Base-by-base conservation (phyloP, 1,284 basidiomycete genomes). In the Sporisorium reilianum region DNA sequence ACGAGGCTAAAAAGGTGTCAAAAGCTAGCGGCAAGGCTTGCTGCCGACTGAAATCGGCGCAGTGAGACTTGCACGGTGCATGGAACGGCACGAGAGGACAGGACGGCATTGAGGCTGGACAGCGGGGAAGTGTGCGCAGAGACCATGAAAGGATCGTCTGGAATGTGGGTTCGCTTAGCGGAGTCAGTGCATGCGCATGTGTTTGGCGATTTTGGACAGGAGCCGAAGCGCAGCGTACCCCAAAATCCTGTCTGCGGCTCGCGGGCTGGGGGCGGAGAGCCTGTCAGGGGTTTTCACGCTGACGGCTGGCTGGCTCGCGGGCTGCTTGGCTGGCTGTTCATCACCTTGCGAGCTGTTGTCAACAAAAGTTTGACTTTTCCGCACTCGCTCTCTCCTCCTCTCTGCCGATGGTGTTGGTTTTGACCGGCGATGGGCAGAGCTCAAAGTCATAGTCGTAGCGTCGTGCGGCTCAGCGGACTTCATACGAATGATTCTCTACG, bases 121-220 rank as follows among this genome's bases (percentile, higher is more conserved):
- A 16, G 12, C 14, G 18, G 23, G 23, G 42, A 25, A 45, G 22
- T 23, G 22, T 26, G 42, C 8, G 16, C 5, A 25, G 42, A 45
- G 23, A 16, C 18, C 26, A n/a, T 30, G n/a, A 30, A 36, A 26
- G 40, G 38, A 53, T 53, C 52, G 52, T 30, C 38, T 55, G 53
- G 53, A 55, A 55, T 55, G 53, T 30, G 30, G 28, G 28, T 30
- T 16, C 28, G 8, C n/a, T 48, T 12, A 41, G n/a, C 22, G 42
- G n/a, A 6, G 16, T 34, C 12, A 3, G 12, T 46, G 26, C 26
- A 7, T 46, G 2, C 28, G 45, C 46, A 30, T 32, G 28, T 16
- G n/a, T 30, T 48, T 48, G 11, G 55, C 55, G 18, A 25, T 40
- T 56, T 48, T 56, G 18, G 55, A 56, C 55, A 49, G 11, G 55